Conservation (phyloP, 2,329 filamentous ascomycete genomes). For the Aspergillus thermomutatus region DNA sequence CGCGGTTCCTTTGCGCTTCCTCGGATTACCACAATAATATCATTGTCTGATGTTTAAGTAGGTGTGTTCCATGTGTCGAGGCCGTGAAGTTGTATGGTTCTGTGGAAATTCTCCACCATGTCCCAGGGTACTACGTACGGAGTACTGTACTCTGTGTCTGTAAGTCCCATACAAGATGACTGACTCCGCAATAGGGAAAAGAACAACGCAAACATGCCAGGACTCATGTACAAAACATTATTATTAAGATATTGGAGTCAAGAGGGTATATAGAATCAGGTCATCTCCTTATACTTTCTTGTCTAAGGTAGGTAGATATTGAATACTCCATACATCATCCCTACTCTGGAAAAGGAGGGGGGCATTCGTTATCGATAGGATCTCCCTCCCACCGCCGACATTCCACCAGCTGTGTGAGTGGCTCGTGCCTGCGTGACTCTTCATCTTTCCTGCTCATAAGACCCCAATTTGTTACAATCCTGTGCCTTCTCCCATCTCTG, state of each 20-base stretch:
- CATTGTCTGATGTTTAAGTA: neutral
- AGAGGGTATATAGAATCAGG: neutral
- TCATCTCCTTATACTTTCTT: neutral
- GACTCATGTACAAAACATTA: neutral
- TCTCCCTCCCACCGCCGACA: constrained; percentile 9
- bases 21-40: neutral
- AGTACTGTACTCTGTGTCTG: too few species aligned
- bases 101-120: neutral
- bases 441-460: neutral
- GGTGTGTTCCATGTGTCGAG: neutral
- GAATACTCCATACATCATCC: neutral
- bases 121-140: neutral
- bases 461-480: constrained; percentile 4
- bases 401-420: constrained; percentile 14
- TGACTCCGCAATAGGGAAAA: neutral
- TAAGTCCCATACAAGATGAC: neutral
- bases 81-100: neutral
- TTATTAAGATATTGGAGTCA: neutral
- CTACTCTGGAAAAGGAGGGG: constrained; percentile 24
- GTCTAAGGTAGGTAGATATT: neutral
- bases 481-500: constrained; percentile 4
- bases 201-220: neutral
- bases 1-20: neutral
- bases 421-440: constrained; percentile 29
- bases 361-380: constrained; percentile 31